Evolutionary conservation across 768 basidiomycete species (phyloP).

Genomic region (Chiua virens): DNA sequence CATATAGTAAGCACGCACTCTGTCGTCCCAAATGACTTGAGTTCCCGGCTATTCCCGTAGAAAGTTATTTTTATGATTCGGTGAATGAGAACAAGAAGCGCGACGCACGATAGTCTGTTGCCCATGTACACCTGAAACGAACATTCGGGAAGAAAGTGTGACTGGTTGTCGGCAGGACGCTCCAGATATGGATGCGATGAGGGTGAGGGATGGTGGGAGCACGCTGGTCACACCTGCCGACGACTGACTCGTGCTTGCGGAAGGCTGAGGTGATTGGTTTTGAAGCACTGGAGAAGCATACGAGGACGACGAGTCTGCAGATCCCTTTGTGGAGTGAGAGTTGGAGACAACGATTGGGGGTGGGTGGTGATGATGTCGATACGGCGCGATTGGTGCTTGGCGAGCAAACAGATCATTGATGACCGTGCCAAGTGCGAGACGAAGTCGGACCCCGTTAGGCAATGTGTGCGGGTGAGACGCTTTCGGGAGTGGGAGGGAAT

Average conservation of each 20-base stretch:
- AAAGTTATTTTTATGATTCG: not conserved
- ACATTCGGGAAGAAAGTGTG: conserved; percentile 3
- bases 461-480: conserved; percentile 57
- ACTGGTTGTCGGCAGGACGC: conserved; percentile 7
- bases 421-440: conserved; percentile 72
- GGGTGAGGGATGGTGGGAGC: conserved; percentile 29
- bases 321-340: conserved; percentile 25
- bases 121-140: conserved; percentile 3
- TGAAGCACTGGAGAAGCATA: conserved; percentile 21
- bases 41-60: conserved; percentile 11
- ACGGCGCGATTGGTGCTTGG: conserved; percentile 48
- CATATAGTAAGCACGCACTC: conserved; percentile 52
- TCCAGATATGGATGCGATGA: conserved; percentile 32
- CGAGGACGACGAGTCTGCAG: conserved; percentile 23
- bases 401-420: conserved; percentile 83
- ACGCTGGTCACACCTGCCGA: conserved; percentile 17
- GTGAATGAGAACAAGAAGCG: not conserved
- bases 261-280: conserved; percentile 26
- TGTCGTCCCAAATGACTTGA: conserved; percentile 35
- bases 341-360: conserved; percentile 34
- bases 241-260: conserved; percentile 16
- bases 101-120: conserved; percentile 16
- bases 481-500: conserved; percentile 21
- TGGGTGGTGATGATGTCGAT: conserved; percentile 34
- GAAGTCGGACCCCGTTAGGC: conserved; percentile 79